Percentiles rank a stretch among this genome's conserved stretches.
Conservation (phyloP, 2,329 filamentous ascomycete species). For the Diaporthe longicolla region DNA sequence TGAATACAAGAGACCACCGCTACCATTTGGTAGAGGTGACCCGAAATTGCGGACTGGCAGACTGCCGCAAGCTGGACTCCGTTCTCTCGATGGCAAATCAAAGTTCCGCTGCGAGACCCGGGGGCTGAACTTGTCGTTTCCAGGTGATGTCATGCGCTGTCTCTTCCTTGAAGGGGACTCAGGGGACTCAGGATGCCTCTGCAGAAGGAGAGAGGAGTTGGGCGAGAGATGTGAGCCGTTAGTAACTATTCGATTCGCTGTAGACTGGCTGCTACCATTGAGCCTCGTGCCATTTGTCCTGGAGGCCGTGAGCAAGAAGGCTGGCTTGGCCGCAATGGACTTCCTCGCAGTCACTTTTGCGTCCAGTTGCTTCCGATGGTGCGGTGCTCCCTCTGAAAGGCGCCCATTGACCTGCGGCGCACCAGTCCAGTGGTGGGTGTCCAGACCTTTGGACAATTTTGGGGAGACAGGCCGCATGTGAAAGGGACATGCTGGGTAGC, state of each 20-base stretch:
- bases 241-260: constrained; percentile 13
- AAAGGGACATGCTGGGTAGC: constrained; percentile 35
- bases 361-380: constrained; percentile 38
- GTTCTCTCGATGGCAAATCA: constrained; percentile 20
- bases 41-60: neutral
- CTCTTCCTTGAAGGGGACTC: constrained; percentile 38
- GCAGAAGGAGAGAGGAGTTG: constrained; percentile 14
- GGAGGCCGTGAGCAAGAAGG: constrained; percentile 26
- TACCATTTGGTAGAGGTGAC: constrained; percentile 26
- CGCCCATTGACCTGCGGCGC: constrained; percentile 21
- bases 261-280: constrained; percentile 8
- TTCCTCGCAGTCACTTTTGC: constrained; percentile 42
- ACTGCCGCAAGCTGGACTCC: constrained; percentile 5
- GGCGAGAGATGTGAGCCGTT: constrained; percentile 25
- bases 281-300: constrained; percentile 4
- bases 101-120: constrained; percentile 29
- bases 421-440: constrained; percentile 1
- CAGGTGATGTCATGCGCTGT: constrained; percentile 38
- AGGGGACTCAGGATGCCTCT: constrained; percentile 3
- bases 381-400: neutral
- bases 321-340: constrained; percentile 32
- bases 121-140: constrained; percentile 14
- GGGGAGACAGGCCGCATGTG: constrained; percentile 36
- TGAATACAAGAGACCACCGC: neutral
- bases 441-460: constrained; percentile 14